Base-by-base conservation (phyloP, 805 yeast species). In the Sugiyamaella qingdaonensis region DNA sequence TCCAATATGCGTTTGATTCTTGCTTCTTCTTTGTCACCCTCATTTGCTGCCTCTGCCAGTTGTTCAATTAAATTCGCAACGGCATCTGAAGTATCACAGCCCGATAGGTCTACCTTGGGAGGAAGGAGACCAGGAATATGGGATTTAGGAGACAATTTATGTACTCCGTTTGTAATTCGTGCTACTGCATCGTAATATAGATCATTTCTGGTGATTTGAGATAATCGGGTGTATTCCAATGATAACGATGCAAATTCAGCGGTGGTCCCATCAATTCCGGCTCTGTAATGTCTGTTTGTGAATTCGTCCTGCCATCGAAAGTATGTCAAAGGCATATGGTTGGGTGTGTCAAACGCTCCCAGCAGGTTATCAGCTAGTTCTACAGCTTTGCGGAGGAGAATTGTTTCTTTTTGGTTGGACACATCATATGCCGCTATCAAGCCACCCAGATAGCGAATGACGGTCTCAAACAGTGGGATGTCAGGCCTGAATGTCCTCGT, bases 301-400 rank as follows among this genome's bases (percentile, higher is more conserved):
- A 46, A 18, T 11, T 18, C 27, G 27, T 61, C 66, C 31, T 66
- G 64, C 77, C 82, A 78, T 10, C 69, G 66, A 57, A 70, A 79
- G 51, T 68, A 72, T 16, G 78, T 58, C 9, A 77, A 52, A 2
- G 86, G 86, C 68, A 81, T 69, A 44, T 77, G 68, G 57, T 80
- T 79, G 13, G 84, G 84, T 0, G 85, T 80, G 57, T 81, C 85
- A 59, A 79, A 81, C 0, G 84, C 76, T 19, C 79, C 77, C 59
- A 81, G 58, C 31, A 80, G 63, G 50, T 79, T 68, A 47, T 77
- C 76, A 0, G 76, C 84, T 10, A 80, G 61, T 24, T 76, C 75
- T 21, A 66, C 66, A 1, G 82, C 79, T 54, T 74, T 71, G 1
- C 57, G 58, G 7, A 77, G 61, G 11, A 74, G 64, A 0, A 72